Evolutionary conservation across 805 yeast species (phyloP).

Genomic region (Phaffomyces opuntiae): DNA sequence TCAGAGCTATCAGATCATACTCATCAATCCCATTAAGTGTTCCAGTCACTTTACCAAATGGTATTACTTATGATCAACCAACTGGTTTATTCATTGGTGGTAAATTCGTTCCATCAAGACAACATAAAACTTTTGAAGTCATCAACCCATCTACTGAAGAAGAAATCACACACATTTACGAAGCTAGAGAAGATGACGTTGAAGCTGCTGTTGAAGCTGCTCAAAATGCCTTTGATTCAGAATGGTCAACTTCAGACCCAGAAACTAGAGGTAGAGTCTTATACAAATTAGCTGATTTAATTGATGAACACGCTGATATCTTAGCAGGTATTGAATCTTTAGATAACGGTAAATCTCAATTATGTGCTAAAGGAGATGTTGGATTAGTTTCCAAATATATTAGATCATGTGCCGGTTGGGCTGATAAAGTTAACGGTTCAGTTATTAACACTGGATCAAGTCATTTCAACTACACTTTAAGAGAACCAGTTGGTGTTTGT

Average conservation of each 20-base stretch:
- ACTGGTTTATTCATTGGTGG: conserved; percentile 78
- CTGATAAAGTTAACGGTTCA: conserved; percentile 60
- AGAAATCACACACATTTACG: conserved; percentile 59
- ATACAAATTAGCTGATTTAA: conserved; percentile 66
- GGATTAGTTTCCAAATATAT: conserved; percentile 60
- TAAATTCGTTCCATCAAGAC: conserved; percentile 58
- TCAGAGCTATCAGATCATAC: conserved; percentile 24
- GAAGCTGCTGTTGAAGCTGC: conserved; percentile 87
- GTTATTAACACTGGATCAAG: conserved; percentile 54
- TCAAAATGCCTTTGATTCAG: conserved; percentile 58
- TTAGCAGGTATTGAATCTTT: conserved; percentile 79
- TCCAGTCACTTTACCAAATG: conserved; percentile 63
- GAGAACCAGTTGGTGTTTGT: conserved; percentile 85
- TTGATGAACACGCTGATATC: conserved; percentile 67
- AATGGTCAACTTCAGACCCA: conserved; percentile 70
- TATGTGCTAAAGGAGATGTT: conserved; percentile 71
- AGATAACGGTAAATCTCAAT: conserved; percentile 84
- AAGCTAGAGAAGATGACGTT: conserved; percentile 70
- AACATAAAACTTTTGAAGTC: conserved; percentile 53
- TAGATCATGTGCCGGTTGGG: conserved; percentile 81
- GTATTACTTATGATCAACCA: conserved; percentile 68
- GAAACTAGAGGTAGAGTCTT: conserved; percentile 54
- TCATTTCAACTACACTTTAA: conserved; percentile 58
- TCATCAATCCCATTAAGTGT: conserved; percentile 35
- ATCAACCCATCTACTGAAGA: conserved; percentile 72